Conservation (phyloP, 2,329 filamentous ascomycete genomes). For the Domatiomyces catenatus region DNA sequence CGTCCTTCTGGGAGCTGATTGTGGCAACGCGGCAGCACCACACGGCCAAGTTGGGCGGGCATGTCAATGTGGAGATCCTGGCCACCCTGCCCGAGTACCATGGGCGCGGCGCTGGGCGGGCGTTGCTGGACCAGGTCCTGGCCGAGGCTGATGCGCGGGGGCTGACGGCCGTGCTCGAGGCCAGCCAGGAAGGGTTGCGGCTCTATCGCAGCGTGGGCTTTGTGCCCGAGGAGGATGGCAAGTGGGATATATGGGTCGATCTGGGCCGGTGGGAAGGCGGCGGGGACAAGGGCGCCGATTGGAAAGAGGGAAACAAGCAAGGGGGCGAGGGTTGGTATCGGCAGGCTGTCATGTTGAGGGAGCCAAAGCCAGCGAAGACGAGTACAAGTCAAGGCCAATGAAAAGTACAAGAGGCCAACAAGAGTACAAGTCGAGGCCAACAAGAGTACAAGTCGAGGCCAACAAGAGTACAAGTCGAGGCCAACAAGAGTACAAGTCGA, state of each 20-base stretch:
- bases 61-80: conserved; percentile 9
- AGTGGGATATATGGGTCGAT: conserved; percentile 6
- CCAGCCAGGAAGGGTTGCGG: conserved; percentile 4
- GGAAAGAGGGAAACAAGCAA: not conserved
- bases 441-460: not conserved
- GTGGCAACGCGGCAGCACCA: not conserved
- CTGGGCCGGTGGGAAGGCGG: conserved; percentile 4
- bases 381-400: not conserved
- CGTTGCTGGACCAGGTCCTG: conserved; percentile 5
- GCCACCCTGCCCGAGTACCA: conserved; percentile 6
- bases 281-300: conserved; percentile 5
- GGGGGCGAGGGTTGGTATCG: conserved; percentile 1
- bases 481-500: too few relatives aligned
- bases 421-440: too few relatives aligned
- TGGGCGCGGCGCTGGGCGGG: conserved; percentile 6
- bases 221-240: not conserved
- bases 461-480: too few relatives aligned
- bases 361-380: too few relatives aligned
- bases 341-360: not conserved
- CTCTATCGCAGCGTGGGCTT: conserved; percentile 8
- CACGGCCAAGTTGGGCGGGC: not conserved
- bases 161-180: conserved; percentile 5
- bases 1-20: not conserved
- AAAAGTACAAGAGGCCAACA: too few relatives aligned
- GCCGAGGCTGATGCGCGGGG: conserved; percentile 3